Percentiles rank a stretch among this genome's conserved stretches.
Evolutionary conservation across 2,329 filamentous ascomycete genomes (phyloP).

Genomic region (Ilyonectria mors-panacis): DNA sequence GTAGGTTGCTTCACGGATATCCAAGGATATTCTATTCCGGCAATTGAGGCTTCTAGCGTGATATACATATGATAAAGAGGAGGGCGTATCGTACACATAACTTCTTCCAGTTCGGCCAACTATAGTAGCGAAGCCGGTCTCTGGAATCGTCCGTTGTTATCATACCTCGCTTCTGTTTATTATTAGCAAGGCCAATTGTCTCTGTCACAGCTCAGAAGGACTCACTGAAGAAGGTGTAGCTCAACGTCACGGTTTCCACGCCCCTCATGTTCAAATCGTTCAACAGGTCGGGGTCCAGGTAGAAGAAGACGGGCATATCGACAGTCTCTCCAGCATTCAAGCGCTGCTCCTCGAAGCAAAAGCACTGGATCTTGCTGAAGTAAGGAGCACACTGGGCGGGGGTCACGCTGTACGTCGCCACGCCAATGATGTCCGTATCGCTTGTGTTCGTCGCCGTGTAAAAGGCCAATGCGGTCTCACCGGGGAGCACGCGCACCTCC

Average conservation of each 20-base stretch:
- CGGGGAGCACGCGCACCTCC: conserved; percentile 94
- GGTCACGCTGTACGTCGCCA: conserved; percentile 97
- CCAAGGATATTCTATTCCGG: conserved; percentile 19
- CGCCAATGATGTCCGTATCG: conserved; percentile 94
- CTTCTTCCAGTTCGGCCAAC: conserved; percentile 30
- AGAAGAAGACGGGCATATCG: conserved; percentile 99
- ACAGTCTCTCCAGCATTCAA: conserved; percentile 96
- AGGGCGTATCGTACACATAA: conserved; percentile 41
- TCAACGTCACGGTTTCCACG: conserved; percentile 94
- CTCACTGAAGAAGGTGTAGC: conserved; percentile 98
- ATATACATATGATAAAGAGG: conserved; percentile 37
- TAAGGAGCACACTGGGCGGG: conserved; percentile 96
- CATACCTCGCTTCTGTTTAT: conserved; percentile 60
- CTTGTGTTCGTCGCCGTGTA: conserved; percentile 96
- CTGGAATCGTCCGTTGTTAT: conserved; percentile 62
- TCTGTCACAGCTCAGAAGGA: conserved; percentile 36
- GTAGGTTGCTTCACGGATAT: neutral
- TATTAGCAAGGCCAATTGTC: conserved; percentile 52
- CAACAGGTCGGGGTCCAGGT: conserved; percentile 95
- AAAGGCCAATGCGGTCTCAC: conserved; percentile 96
- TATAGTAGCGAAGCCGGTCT: conserved; percentile 52
- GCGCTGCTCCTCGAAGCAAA: conserved; percentile 98
- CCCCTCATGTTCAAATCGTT: conserved; percentile 94
- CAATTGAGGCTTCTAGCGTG: conserved; percentile 24
- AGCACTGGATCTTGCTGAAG: conserved; percentile 99